Base-by-base conservation (phyloP, 2,329 filamentous ascomycete genomes). In the Biscogniauxia marginata region DNA sequence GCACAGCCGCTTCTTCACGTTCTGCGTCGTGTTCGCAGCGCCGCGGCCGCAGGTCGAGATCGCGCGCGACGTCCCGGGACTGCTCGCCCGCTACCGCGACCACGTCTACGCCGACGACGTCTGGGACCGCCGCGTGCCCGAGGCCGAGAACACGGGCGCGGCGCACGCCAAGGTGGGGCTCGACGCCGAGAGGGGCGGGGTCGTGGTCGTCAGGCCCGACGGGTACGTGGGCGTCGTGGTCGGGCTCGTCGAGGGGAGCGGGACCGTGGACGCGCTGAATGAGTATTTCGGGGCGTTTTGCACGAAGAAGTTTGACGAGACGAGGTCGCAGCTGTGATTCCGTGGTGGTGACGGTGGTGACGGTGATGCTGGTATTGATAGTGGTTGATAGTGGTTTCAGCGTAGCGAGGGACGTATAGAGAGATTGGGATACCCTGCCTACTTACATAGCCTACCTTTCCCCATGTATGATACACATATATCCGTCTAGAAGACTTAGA, bases 111-210 rank as follows among this genome's bases (percentile, higher is more conserved):
- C 91, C 1, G 93, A 96, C 66, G 91, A 96, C 72, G 80, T 89
- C 49, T 87, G 84, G 77, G 90, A 95, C 69, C 78, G 82, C 46
- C 79, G 84, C 6, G 87, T 91, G 0, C 86, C 88, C 0, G 78
- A 87, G 19, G 87, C 89, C 1, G 80, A 79, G 64, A 91, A 88
- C 4, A 81, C 90, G 2, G 91, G 88, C 4, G 81, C 90, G 2
- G 91, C 91, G 4, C 93, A 97, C 73, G 86, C 87, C 45, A 96
- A 96, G 80, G 88, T 96, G 80, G 93, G 93, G 0, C 72, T 96
- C 22, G 83, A 88, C 61, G 78, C 88, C 67, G 84, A 89, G 59
- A 81, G 77, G 59, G 91, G 91, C 9, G 91, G 88, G 55, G 83
- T 96, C 1, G 87, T 96, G 1, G 88, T 96, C 8, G 90, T 96